Evolutionary conservation across 768 basidiomycete genomes (phyloP).

Genomic region (Hortiboletus campestris): DNA sequence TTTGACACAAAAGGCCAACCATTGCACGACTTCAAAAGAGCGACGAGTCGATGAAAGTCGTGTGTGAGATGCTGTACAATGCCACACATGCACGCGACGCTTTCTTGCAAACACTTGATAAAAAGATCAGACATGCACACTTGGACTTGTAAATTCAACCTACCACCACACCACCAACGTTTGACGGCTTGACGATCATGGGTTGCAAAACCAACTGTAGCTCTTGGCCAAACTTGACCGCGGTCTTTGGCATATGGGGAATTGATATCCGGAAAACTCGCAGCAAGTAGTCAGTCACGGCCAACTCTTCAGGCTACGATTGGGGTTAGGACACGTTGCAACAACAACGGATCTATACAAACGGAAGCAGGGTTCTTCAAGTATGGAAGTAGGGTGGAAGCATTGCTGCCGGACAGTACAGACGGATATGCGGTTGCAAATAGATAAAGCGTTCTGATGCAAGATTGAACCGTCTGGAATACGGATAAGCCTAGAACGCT

Average conservation of each 20-base stretch:
- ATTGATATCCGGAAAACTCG: constrained; percentile 85
- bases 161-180: constrained; percentile 64
- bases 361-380: constrained; percentile 81
- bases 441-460: constrained; percentile 80
- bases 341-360: constrained; percentile 23
- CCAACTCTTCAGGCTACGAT: constrained; percentile 73
- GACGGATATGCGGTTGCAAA: constrained; percentile 81
- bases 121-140: neutral
- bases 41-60: constrained; percentile 75
- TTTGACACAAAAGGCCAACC: constrained; percentile 37
- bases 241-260: constrained; percentile 87
- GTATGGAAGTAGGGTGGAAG: constrained; percentile 85
- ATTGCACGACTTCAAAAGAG: constrained; percentile 83
- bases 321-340: neutral
- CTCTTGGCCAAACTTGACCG: constrained; percentile 83
- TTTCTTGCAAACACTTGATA: constrained; percentile 79
- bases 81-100: constrained; percentile 87
- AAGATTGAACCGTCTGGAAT: constrained; percentile 73
- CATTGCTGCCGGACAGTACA: constrained; percentile 80
- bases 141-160: constrained; percentile 14
- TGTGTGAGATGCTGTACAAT: constrained; percentile 84
- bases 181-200: constrained; percentile 87
- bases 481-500: neutral
- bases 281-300: constrained; percentile 81
- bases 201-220: constrained; percentile 79